Percentiles rank a stretch among this genome's conserved stretches.
These are phyloP conservation scores for Platanthera zijinensis DNA, from an alignment of 106 monocot species.

Conservation along the genomic window DNA sequence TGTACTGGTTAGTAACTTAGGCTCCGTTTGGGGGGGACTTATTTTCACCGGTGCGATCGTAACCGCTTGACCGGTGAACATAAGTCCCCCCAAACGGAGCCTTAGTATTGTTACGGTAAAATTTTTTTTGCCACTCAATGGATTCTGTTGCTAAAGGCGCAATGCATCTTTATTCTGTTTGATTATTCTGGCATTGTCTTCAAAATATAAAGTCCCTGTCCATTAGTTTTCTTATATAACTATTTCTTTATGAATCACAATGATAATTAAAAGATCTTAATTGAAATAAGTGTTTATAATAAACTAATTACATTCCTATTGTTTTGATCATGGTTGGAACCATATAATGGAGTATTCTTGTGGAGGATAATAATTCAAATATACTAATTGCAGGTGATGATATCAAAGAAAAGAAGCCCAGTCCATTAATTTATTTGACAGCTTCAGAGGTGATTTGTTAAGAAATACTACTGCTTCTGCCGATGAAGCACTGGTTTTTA, in stretches of 20 bases:
- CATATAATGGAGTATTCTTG: not conserved
- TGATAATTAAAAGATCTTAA: not conserved
- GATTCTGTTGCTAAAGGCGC: no score
- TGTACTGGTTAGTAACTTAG: no score
- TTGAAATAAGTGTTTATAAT: not conserved
- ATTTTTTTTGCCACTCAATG: not conserved
- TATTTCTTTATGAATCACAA: not conserved
- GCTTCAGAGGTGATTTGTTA: conserved; percentile 48
- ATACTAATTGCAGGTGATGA: conserved; percentile 66
- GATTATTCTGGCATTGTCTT: no score
- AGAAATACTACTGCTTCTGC: not conserved
- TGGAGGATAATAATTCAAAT: not conserved
- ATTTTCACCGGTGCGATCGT: no score
- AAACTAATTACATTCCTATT: not conserved
- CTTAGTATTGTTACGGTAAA: not conserved
- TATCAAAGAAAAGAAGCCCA: conserved; percentile 92
- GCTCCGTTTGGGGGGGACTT: no score
- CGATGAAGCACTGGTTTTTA: not conserved
- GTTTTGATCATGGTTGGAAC: not conserved
- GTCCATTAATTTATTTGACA: conserved; percentile 83
- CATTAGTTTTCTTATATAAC: not conserved
- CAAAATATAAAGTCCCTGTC: no score
- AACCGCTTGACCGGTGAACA: no score
- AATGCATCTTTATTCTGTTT: no score
- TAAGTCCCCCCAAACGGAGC: no score